Evolutionary conservation across 1,139 yeast species (phyloP).

Genomic region (Candida sp.): DNA sequence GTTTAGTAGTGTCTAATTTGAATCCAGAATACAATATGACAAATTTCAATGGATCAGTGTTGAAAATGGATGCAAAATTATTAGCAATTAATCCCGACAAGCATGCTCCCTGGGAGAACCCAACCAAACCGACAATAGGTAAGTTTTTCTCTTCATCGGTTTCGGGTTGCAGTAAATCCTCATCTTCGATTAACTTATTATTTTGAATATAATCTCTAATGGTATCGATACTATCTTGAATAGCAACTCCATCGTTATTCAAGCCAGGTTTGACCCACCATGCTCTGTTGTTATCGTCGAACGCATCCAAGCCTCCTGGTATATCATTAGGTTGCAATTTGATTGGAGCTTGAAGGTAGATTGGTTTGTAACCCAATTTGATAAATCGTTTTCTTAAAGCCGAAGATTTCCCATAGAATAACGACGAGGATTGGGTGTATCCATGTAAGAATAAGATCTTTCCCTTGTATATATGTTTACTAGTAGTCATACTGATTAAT

Average conservation of each 20-base stretch:
- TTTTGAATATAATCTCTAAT: conserved; percentile 26
- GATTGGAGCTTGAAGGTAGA: conserved; percentile 77
- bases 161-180: conserved; percentile 19
- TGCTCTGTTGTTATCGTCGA: conserved; percentile 24
- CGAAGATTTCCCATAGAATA: conserved; percentile 46
- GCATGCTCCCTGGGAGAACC: conserved; percentile 47
- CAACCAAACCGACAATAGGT: conserved; percentile 40
- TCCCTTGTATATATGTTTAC: conserved; percentile 13
- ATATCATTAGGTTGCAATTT: conserved; percentile 62
- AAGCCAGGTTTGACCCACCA: conserved; percentile 35
- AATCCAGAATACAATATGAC: conserved; percentile 80
- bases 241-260: conserved; percentile 18
- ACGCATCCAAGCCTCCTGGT: conserved; percentile 39
- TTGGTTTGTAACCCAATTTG: conserved; percentile 52
- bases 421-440: conserved; percentile 39
- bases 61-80: conserved; percentile 26
- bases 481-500: background rate
- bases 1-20: conserved; percentile 49
- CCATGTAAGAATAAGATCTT: conserved; percentile 43
- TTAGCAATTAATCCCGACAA: conserved; percentile 46
- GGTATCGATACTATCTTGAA: conserved; percentile 28
- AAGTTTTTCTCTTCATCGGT: conserved; percentile 20
- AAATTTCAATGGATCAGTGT: conserved; percentile 50
- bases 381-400: conserved; percentile 38
- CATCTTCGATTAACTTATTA: conserved; percentile 31